Base-by-base conservation (phyloP, 441 rosid genomes). In the Sinapis alba region DNA sequence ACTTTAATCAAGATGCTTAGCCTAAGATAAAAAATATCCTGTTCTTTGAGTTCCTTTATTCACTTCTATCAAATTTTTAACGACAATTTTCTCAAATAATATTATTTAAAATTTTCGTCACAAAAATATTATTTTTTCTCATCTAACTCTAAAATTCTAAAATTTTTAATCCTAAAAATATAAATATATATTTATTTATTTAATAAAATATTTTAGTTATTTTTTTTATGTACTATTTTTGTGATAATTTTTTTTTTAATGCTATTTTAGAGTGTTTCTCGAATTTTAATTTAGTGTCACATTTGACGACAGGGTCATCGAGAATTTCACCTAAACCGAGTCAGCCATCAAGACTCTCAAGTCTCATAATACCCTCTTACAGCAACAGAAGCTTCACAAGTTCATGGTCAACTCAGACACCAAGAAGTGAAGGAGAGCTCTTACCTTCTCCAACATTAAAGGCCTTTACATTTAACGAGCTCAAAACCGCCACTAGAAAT, bases 401-500 rank as follows among this genome's bases (percentile, higher is more conserved):
- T 60, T 86, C 86, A 53, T 84, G 71, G 75, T 68, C 82, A 83
- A 86, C 83, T 80, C 89, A 86, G 2, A 89, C 89, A 34, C 87
- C 90, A 27, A 80, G 82, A 67, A 83, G 87, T 47, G 90, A 88
- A 77, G 89, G 87, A 62, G 90, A 88, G 67, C 85, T 86, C 41
- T 78, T 88, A 76, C 79, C 82, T 16, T 88, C 87, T 38, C 87
- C 89, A 19, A 83, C 86, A 75, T 76, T 86, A 69, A 88, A 86
- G 78, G 83, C 90, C 10, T 88, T 88, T 74, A 36, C 83, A 6
- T 86, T 84, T 79, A 80, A 68, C 50, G 93, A 88, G 63, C 84
- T 88, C 20, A 87, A 80, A 81, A 83, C 65, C 65, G 90, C 90
- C 58, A 86, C 93, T 16, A 83, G 89, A 75, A 86, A 88, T 81